Percentiles rank a stretch among this genome's conserved stretches.
phyloP scores from a whole-genome alignment of 768 basidiomycete genomes.

The Infundibulicybe gibba region DNA sequence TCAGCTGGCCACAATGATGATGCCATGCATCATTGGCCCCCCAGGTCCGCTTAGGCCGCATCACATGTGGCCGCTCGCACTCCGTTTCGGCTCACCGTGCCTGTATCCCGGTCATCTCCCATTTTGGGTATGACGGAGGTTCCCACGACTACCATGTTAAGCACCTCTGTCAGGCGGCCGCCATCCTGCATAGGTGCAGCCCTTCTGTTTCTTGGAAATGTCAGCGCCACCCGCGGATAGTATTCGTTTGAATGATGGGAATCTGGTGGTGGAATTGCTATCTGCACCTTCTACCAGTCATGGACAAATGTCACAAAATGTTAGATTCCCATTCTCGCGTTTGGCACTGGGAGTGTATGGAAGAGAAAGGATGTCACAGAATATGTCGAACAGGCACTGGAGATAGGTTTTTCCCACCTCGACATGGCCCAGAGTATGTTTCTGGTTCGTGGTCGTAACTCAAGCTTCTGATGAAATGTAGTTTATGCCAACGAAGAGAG shows the following conservation, averaged over 20 bases:
- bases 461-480: slow-evolving; percentile 10
- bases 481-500: slow-evolving; percentile 35
- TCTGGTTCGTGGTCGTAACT: slow-evolving; percentile 7
- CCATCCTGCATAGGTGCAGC: not conserved
- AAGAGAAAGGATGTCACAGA: slow-evolving; percentile 46
- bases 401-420: slow-evolving; percentile 58
- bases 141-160: not conserved
- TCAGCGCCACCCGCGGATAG: slow-evolving; percentile 27
- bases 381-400: slow-evolving; percentile 54
- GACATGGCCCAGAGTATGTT: slow-evolving; percentile 54
- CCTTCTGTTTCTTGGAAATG: not conserved
- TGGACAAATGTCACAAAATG: not conserved
- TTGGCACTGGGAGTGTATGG: slow-evolving; percentile 51
- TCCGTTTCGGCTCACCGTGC: no score
- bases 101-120: no score
- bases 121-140: no score
- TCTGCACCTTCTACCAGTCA: not conserved
- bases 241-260: slow-evolving; percentile 36
- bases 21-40: no score
- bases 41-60: no score
- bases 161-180: not conserved
- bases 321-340: slow-evolving; percentile 61
- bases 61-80: no score
- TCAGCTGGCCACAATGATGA: no score
- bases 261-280: slow-evolving; percentile 21